A percentile compares a stretch with the other conserved stretches of the same genome.
Conservation (phyloP, 352 stramenopile genomes). For the Phytopythium helicoides region DNA sequence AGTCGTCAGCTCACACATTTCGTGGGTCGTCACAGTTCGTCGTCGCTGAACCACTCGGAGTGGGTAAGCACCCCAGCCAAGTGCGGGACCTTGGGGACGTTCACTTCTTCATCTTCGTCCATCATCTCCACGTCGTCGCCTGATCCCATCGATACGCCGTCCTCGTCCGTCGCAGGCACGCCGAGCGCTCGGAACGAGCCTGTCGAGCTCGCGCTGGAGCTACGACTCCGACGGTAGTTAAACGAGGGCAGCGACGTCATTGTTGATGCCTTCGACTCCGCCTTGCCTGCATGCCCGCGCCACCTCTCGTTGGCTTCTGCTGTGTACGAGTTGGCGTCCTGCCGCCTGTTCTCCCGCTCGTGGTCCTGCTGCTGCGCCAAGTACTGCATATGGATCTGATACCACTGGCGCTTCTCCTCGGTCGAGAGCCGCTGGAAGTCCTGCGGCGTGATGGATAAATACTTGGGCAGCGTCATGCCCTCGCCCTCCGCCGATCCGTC, state of each 20-base stretch:
- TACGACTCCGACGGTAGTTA: constrained; percentile 12
- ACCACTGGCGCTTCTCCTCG: constrained; percentile 37
- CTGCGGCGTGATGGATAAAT: constrained; percentile 40
- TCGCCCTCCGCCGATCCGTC: too few species aligned
- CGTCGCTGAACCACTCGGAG: constrained; percentile 46
- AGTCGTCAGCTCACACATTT: too few species aligned
- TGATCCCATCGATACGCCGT: constrained; percentile 12
- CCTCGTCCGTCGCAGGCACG: constrained; percentile 31
- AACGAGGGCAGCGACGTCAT: constrained; percentile 2
- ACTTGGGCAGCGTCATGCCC: constrained; percentile 26
- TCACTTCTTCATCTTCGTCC: constrained; percentile 23
- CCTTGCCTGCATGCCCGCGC: constrained; percentile 7
- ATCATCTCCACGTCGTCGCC: constrained; percentile 54
- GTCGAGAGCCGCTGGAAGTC: constrained; percentile 43
- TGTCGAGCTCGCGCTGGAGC: constrained; percentile 26
- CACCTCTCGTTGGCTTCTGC: constrained; percentile 12
- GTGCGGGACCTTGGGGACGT: constrained; percentile 24
- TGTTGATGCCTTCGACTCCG: constrained; percentile 14
- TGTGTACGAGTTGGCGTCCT: neutral
- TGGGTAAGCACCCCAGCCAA: constrained; percentile 38
- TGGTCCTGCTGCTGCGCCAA: constrained; percentile 16
- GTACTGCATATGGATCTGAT: constrained; percentile 27
- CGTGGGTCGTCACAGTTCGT: constrained; percentile 22
- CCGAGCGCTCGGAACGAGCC: constrained; percentile 34
- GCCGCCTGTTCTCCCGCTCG: constrained; percentile 7